Percentiles rank a stretch among this genome's conserved stretches.
Evolutionary conservation across 2,329 filamentous ascomycete genomes (phyloP).

Genomic region (Ascochyta koolunga): DNA sequence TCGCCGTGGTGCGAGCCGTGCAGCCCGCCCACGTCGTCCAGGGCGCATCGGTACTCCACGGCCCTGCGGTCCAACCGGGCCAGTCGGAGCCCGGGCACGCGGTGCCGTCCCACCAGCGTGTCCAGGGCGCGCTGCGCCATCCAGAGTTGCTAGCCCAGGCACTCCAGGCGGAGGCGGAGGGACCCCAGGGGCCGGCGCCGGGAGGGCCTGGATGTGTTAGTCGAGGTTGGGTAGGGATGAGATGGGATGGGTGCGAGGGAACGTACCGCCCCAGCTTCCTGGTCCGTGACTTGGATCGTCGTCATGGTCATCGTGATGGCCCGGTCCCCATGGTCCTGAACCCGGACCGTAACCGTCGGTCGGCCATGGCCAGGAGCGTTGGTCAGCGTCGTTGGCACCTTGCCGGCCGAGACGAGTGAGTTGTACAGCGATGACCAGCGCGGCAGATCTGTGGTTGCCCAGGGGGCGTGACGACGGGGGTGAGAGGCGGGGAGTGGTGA

Average conservation of each 20-base stretch:
- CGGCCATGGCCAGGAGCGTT: conserved; percentile 30
- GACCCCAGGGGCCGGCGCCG: conserved; percentile 37
- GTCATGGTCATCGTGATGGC: conserved; percentile 1
- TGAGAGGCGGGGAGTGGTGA: conserved; percentile 1
- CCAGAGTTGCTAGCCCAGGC: conserved; percentile 36
- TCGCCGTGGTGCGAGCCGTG: conserved; percentile 40
- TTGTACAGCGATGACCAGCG: conserved; percentile 36
- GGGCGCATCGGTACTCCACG: conserved; percentile 43
- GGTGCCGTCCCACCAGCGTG: conserved; percentile 42
- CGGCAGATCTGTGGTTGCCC: conserved; percentile 27
- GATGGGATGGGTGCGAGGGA: no score
- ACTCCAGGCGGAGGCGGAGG: conserved; percentile 35
- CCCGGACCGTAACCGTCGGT: conserved; percentile 32
- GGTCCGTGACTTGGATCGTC: conserved; percentile 17
- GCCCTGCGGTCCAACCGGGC: conserved; percentile 47
- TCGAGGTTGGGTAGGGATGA: no score
- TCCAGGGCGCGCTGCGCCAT: conserved; percentile 43
- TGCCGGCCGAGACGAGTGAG: conserved; percentile 32
- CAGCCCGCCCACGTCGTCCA: conserved; percentile 47
- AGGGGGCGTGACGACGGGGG: conserved; percentile 21
- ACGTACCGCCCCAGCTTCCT: conserved; percentile 32
- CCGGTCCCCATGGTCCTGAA: conserved; percentile 27
- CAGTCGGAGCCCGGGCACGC: conserved; percentile 43
- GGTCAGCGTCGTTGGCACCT: conserved; percentile 36
- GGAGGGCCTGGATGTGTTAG: conserved; percentile 19